These are phyloP conservation scores for Cichorium intybus DNA, from an alignment of 140 eudicot genomes.

Conservation along the genomic window DNA sequence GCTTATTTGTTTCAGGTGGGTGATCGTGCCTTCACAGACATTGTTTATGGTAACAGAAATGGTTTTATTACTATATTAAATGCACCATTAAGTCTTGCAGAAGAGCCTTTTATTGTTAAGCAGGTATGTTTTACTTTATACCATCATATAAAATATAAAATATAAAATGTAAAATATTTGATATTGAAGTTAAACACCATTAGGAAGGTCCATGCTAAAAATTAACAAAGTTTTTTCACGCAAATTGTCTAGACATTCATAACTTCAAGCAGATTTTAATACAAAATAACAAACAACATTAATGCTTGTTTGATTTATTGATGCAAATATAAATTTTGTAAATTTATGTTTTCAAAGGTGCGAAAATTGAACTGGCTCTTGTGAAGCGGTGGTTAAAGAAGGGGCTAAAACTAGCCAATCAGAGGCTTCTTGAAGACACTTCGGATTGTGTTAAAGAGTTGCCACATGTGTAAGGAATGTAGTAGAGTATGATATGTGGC, in stretches of 20 bases:
- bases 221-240: no score
- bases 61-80: slow-evolving; percentile 85
- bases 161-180: neutral
- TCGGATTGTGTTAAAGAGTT: no score
- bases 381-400: slow-evolving; percentile 54
- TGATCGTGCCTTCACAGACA: slow-evolving; percentile 86
- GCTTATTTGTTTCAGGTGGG: slow-evolving; percentile 64
- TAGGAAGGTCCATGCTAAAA: no score
- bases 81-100: slow-evolving; percentile 65
- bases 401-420: slow-evolving; percentile 46
- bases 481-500: slow-evolving; percentile 18
- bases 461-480: no score
- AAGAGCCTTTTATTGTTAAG: slow-evolving; percentile 79
- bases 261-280: no score
- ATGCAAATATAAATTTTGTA: neutral
- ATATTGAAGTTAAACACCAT: neutral
- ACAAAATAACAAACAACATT: neutral
- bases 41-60: slow-evolving; percentile 83
- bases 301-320: slow-evolving; percentile 10
- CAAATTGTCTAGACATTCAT: no score
- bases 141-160: neutral
- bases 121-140: neutral
- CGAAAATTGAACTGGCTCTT: slow-evolving; percentile 67
- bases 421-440: no score
- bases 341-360: slow-evolving; percentile 52